These are phyloP conservation scores for Exophiala lecanii-corni DNA, from an alignment of 2,329 filamentous ascomycete genomes.

Conservation along the genomic window DNA sequence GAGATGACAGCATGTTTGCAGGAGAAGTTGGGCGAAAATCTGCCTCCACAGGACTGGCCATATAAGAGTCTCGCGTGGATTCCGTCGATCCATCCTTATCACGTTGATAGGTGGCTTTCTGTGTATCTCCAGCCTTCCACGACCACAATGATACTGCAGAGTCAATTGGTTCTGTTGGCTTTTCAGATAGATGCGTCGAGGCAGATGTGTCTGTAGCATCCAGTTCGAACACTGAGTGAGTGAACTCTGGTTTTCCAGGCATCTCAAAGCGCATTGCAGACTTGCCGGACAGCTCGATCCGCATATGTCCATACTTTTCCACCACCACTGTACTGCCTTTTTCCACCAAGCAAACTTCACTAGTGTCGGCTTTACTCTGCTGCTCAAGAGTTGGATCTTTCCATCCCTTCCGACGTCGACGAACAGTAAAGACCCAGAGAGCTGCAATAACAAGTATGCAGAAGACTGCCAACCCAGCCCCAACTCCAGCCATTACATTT, in stretches of 20 bases:
- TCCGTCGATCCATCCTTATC: neutral
- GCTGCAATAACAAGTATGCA: neutral
- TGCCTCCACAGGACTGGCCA: neutral
- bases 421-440: neutral
- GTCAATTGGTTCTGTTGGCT: neutral
- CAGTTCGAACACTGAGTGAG: neutral
- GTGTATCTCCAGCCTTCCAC: neutral
- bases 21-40: neutral
- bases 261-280: neutral
- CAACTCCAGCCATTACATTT: neutral
- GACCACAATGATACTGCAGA: neutral
- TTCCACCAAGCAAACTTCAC: too few relatives aligned
- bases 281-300: neutral
- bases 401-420: neutral
- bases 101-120: neutral
- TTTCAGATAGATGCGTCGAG: neutral
- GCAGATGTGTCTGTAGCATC: neutral
- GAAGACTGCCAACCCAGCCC: neutral
- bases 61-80: neutral
- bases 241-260: neutral
- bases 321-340: neutral
- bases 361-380: too few relatives aligned
- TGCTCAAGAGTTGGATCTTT: too few relatives aligned
- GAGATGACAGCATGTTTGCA: neutral
- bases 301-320: neutral